Evolutionary conservation across 176 grass and related monocot genomes (phyloP), one percentile per base, ranked within the genome.

Genomic region (Juncus effusus): DNA sequence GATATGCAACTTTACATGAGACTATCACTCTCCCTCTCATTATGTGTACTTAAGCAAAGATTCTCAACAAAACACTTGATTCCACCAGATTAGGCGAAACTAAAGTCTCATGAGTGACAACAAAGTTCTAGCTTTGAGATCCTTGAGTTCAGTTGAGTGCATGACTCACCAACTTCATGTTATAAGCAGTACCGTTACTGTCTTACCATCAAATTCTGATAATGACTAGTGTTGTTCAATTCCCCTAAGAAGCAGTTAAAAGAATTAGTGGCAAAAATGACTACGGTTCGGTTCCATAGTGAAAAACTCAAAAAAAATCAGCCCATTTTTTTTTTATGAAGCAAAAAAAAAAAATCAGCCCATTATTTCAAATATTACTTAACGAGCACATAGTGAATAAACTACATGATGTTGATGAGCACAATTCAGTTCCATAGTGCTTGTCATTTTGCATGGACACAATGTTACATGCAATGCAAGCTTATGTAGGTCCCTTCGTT

Each of bases 1-100:
- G 13, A 72, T 59, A 38, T 47, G 52, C 68, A 12, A 72, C 54
- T 42, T 44, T 2, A 72, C 54, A 16, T 44, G 3, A 59, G 36
- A 59, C 52, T 38, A 10, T 47, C 68, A 16, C 9, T 42, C n/a
- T 47, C 0, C 13, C 37, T 47, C 9, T 47, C 44, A 47, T 47
- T 5, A 47, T 28, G 57, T 59, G 54, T 59, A 72, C 13, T 10
- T 45, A 28, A 57, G 53, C 0, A 59, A 45, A 71, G 68, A 71
- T 28, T 72, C 68, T 59, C 8, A 47, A 45, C 65, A 7, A 7
- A 59, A 56, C 58, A 72, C 15, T 45, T 72, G 14, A 60, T 58
- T 35, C 68, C 55, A 60, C 54, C 19, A 72, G 40, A 72, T 60
- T 72, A 47, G 69, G 69, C 69, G 28, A 72, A 69, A 42, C 5